These are phyloP conservation scores for Thraustochytrium striatum DNA, from an alignment of 352 stramenopile genomes.

Conservation along the genomic window DNA sequence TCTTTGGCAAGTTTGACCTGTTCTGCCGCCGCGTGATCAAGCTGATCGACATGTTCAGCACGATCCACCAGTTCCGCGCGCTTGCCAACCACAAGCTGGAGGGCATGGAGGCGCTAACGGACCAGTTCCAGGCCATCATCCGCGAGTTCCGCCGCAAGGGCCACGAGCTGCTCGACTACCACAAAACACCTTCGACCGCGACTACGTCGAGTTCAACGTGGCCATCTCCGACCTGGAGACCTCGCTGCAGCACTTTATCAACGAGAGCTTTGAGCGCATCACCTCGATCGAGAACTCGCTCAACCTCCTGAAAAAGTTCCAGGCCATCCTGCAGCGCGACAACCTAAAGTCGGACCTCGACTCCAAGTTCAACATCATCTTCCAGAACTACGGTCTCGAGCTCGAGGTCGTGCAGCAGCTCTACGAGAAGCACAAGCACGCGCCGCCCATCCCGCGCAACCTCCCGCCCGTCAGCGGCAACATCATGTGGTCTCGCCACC, in stretches of 20 bases:
- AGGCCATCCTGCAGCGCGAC: slow-evolving; percentile 94
- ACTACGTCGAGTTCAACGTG: slow-evolving; percentile 93
- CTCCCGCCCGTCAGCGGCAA: slow-evolving; percentile 93
- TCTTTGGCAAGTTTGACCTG: slow-evolving; percentile 97
- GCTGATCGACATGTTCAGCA: slow-evolving; percentile 98
- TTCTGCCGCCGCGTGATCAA: slow-evolving; percentile 96
- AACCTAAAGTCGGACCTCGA: slow-evolving; percentile 96
- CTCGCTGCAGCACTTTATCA: slow-evolving; percentile 96
- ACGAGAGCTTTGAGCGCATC: slow-evolving; percentile 97
- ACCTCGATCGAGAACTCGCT: slow-evolving; percentile 95
- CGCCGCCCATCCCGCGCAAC: slow-evolving; percentile 91
- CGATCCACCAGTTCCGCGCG: slow-evolving; percentile 91
- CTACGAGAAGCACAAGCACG: slow-evolving; percentile 97
- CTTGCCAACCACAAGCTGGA: slow-evolving; percentile 84
- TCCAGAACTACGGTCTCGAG: slow-evolving; percentile 96
- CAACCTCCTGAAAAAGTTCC: slow-evolving; percentile 92
- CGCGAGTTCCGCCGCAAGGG: slow-evolving; percentile 90
- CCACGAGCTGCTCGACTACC: slow-evolving; percentile 94
- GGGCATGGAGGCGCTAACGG: slow-evolving; percentile 80
- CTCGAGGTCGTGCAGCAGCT: slow-evolving; percentile 94
- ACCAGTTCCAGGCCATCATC: slow-evolving; percentile 92
- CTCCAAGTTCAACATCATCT: slow-evolving; percentile 98
- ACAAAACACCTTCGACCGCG: slow-evolving; percentile 96
- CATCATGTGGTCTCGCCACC: slow-evolving; percentile 94
- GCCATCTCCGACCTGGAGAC: slow-evolving; percentile 91